Evolutionary conservation across 257 asterid species (phyloP).

Genomic region (Plantago major): DNA sequence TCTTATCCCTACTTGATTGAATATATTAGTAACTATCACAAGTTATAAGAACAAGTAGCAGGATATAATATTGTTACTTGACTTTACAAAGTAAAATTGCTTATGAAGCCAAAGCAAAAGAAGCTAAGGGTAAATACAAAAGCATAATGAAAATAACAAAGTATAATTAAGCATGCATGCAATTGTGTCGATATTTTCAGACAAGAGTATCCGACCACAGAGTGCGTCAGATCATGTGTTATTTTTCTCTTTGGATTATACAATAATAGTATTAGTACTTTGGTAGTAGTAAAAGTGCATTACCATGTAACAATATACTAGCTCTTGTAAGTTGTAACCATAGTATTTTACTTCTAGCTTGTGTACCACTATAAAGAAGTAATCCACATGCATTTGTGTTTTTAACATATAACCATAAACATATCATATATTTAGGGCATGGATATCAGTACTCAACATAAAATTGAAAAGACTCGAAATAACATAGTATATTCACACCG

Average conservation of each 20-base stretch:
- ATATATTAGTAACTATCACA: not conserved
- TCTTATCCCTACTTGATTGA: not conserved
- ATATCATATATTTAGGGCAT: no score
- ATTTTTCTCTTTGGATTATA: not conserved
- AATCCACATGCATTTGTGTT: no score
- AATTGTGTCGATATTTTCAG: conserved; percentile 7
- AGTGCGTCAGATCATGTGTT: conserved; percentile 20
- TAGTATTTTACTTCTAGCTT: no score
- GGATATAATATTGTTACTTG: not conserved
- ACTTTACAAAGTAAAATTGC: not conserved
- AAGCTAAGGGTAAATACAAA: conserved; percentile 4
- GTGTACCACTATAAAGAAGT: no score
- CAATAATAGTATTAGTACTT: not conserved
- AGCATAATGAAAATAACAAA: not conserved
- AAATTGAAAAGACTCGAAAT: no score
- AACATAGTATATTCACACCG: no score
- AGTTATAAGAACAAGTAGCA: not conserved
- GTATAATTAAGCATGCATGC: not conserved
- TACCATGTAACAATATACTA: not conserved
- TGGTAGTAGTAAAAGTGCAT: conserved; percentile 7
- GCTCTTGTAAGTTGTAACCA: no score
- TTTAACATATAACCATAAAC: no score
- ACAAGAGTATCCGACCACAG: conserved; percentile 14
- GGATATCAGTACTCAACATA: no score
- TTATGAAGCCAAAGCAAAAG: not conserved